Conservation (phyloP, 495 filamentous ascomycete genomes). For the Penicillium tannophilum region DNA sequence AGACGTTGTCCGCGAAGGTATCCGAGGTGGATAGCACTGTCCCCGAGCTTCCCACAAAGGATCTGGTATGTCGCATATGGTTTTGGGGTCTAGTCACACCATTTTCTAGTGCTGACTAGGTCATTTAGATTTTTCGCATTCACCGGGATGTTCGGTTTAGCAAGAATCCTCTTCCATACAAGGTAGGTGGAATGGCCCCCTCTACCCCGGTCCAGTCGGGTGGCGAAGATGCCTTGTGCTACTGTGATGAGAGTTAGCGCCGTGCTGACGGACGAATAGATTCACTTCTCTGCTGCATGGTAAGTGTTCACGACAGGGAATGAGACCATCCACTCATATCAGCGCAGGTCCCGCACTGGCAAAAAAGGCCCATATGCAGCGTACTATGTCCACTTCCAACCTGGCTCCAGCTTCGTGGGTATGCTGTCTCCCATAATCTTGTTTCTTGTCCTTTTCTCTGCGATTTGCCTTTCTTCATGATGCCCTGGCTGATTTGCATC, state of each 20-base stretch:
- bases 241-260: slow-evolving; percentile 24
- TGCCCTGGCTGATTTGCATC: slow-evolving; percentile 18
- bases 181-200: slow-evolving; percentile 52
- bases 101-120: slow-evolving; percentile 1
- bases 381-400: slow-evolving; percentile 74
- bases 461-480: background rate
- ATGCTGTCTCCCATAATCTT: slow-evolving; percentile 30
- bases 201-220: slow-evolving; percentile 2
- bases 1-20: slow-evolving; percentile 68
- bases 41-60: slow-evolving; percentile 79
- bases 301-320: slow-evolving; percentile 30
- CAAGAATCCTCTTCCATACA: slow-evolving; percentile 83
- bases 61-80: slow-evolving; percentile 57
- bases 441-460: slow-evolving; percentile 7
- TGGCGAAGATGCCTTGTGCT: slow-evolving; percentile 14
- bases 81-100: background rate
- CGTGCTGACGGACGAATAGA: slow-evolving; percentile 44
- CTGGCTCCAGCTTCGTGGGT: slow-evolving; percentile 63
- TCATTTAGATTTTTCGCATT: slow-evolving; percentile 72
- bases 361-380: slow-evolving; percentile 83
- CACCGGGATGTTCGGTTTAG: slow-evolving; percentile 80
- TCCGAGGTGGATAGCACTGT: slow-evolving; percentile 72
- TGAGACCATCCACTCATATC: slow-evolving; percentile 27
- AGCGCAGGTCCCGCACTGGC: slow-evolving; percentile 70
- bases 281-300: slow-evolving; percentile 83